phyloP scores from a whole-genome alignment of 2,329 filamentous ascomycete genomes.

The Macrophomina pseudophaseolina region DNA sequence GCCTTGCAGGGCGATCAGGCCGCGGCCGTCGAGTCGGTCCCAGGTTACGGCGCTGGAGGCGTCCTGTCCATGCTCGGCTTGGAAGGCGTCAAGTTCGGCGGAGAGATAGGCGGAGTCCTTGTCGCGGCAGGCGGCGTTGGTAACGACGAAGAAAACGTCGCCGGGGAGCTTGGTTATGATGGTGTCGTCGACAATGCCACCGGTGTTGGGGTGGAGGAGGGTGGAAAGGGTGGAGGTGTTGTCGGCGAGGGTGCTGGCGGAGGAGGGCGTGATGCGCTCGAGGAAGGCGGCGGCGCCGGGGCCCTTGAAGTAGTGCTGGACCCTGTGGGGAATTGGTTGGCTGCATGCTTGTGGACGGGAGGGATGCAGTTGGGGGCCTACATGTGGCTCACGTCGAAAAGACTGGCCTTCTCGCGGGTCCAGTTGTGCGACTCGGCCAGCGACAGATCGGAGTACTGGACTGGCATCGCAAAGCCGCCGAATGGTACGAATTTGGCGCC shows the following conservation, averaged over 20 bases:
- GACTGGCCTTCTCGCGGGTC: constrained; percentile 82
- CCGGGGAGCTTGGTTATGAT: constrained; percentile 81
- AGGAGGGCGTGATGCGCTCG: constrained; percentile 80
- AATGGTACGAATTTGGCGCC: constrained; percentile 97
- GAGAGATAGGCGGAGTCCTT: constrained; percentile 83
- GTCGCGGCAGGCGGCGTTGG: constrained; percentile 88
- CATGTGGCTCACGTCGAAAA: constrained; percentile 98
- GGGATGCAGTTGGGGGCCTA: constrained; percentile 49
- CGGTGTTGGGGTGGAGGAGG: constrained; percentile 71
- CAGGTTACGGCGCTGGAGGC: constrained; percentile 62
- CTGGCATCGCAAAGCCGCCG: constrained; percentile 89
- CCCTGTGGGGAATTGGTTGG: constrained; percentile 47
- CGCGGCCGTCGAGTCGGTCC: constrained; percentile 72
- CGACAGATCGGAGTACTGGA: constrained; percentile 80
- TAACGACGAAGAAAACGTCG: constrained; percentile 85
- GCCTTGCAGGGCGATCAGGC: constrained; percentile 88
- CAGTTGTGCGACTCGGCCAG: constrained; percentile 87
- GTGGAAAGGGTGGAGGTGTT: constrained; percentile 84
- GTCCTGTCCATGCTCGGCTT: constrained; percentile 57
- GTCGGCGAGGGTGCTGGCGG: constrained; percentile 65
- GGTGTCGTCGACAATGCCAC: constrained; percentile 94
- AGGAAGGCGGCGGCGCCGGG: constrained; percentile 81
- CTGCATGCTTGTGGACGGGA: constrained; percentile 2
- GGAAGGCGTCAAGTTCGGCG: constrained; percentile 68
- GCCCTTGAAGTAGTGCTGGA: constrained; percentile 83